These are phyloP conservation scores for Fusarium acutatum DNA, from an alignment of 2,329 filamentous ascomycete genomes.

Conservation along the genomic window DNA sequence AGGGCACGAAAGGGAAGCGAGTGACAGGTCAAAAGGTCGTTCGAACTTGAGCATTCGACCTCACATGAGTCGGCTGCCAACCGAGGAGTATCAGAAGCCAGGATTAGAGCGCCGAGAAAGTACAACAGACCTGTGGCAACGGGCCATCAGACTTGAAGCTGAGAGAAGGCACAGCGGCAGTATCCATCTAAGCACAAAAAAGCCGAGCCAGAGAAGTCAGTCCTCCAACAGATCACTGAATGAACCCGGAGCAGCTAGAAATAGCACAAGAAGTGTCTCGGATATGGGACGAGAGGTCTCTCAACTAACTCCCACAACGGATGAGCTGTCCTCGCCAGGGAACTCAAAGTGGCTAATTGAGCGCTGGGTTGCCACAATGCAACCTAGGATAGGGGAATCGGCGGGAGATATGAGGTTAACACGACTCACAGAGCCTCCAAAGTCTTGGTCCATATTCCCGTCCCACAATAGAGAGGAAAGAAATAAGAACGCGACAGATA, in stretches of 20 bases:
- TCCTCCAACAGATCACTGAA: conserved; percentile 2
- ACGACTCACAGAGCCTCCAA: conserved; percentile 34
- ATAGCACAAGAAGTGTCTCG: not conserved
- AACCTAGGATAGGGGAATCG: not conserved
- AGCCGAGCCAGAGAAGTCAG: not conserved
- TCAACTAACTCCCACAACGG: conserved; percentile 18
- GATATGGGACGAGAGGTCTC: conserved; percentile 3
- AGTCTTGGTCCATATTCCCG: conserved; percentile 48
- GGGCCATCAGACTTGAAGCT: conserved; percentile 39
- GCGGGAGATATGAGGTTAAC: not conserved
- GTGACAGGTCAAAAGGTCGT: conserved; percentile 11
- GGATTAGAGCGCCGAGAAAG: conserved; percentile 26
- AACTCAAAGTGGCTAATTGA: conserved; percentile 31
- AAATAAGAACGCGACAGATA: conserved; percentile 32
- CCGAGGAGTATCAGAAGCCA: conserved; percentile 15
- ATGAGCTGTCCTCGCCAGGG: conserved; percentile 10
- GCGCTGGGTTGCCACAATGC: conserved; percentile 32
- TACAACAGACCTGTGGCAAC: conserved; percentile 42
- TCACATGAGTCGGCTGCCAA: conserved; percentile 9
- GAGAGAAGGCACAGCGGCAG: conserved; percentile 26
- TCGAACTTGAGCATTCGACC: conserved; percentile 31
- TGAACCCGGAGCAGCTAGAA: not conserved
- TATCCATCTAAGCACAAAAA: not conserved
- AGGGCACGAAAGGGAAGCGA: not conserved
- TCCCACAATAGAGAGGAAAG: conserved; percentile 44